A percentile compares a stretch with the other conserved stretches of the same genome.
Evolutionary conservation across 495 filamentous ascomycete species (phyloP).

Genomic region (Podospora comata): DNA sequence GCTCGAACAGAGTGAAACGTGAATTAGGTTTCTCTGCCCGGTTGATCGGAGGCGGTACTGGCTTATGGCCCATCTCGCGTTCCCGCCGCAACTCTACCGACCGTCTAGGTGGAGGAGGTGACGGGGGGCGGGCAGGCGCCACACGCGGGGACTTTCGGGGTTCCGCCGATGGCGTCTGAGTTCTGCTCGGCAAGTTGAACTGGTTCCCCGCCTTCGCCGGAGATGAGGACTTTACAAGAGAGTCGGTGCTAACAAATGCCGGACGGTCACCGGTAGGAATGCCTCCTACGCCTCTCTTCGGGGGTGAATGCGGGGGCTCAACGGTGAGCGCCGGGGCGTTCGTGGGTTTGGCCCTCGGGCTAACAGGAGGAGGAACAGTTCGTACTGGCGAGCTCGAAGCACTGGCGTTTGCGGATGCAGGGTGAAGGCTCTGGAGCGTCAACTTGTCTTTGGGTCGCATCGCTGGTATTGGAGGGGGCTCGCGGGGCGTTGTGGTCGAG

Average conservation of each 20-base stretch:
- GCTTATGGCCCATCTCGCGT: constrained; percentile 32
- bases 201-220: constrained; percentile 49
- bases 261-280: constrained; percentile 38
- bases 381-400: constrained; percentile 30
- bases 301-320: constrained; percentile 73
- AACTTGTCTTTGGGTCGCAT: constrained; percentile 41
- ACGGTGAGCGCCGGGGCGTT: constrained; percentile 67
- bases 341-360: constrained; percentile 48
- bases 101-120: constrained; percentile 53
- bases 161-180: constrained; percentile 33
- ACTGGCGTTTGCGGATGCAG: constrained; percentile 21
- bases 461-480: constrained; percentile 51
- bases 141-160: constrained; percentile 43
- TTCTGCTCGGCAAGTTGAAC: constrained; percentile 52
- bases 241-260: constrained; percentile 45
- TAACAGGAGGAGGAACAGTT: constrained; percentile 33
- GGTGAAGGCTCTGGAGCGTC: constrained; percentile 25
- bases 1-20: constrained; percentile 28
- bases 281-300: constrained; percentile 46
- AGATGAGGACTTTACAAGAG: constrained; percentile 47
- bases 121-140: constrained; percentile 44
- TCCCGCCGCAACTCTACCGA: constrained; percentile 51
- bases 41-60: constrained; percentile 66
- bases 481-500: constrained; percentile 35
- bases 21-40: constrained; percentile 71